Base-by-base conservation (phyloP, 2,329 filamentous ascomycete genomes). In the Trichoderma atroviride region DNA sequence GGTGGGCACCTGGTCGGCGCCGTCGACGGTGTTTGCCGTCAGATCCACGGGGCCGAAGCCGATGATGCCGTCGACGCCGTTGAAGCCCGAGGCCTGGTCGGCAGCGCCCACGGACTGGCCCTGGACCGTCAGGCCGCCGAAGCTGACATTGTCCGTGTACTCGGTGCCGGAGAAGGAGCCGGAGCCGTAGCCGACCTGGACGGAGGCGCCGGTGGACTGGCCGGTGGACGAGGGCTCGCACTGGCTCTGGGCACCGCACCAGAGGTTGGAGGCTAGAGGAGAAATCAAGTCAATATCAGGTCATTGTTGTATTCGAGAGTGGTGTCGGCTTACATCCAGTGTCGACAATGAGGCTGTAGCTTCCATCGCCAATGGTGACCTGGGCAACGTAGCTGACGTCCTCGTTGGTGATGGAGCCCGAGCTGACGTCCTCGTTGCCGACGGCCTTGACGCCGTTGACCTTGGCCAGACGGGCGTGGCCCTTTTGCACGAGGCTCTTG, bases 141-240 rank as follows among this genome's bases (percentile, higher is more conserved):
- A 78, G 69, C 70, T 76, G 66, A 78, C 75, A 22, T 63, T 73
- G 70, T 78, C 77, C 52, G 70, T 74, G 69, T 76, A 76, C 69
- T 75, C 74, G 4, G 59, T 72, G 40, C 75, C 75, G 53, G 71
- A 73, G 72, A 76, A 76, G 4, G 72, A 73, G 52, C 73, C 75
- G 40, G 73, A 75, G 40, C 75, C 75, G 71, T 76, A 76, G 70
- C 65, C 71, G 59, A 76, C 74, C 5, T 62, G 70, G 69, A 76
- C 73, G 4, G 68, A 13, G 61, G 66, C 69, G 37, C 75, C 74
- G 1, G 74, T 75, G 68, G 71, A 66, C 19, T 63, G 53, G 59
- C 59, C 57, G 27, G 57, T 59, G 22, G 57, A 59, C 13, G 57
- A 59, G 5, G 57, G 57, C 57, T 59, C 57, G 33, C 57, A 59